These are phyloP conservation scores for Sporothrix luriei DNA, from an alignment of 2,329 filamentous ascomycete genomes.

Conservation along the genomic window DNA sequence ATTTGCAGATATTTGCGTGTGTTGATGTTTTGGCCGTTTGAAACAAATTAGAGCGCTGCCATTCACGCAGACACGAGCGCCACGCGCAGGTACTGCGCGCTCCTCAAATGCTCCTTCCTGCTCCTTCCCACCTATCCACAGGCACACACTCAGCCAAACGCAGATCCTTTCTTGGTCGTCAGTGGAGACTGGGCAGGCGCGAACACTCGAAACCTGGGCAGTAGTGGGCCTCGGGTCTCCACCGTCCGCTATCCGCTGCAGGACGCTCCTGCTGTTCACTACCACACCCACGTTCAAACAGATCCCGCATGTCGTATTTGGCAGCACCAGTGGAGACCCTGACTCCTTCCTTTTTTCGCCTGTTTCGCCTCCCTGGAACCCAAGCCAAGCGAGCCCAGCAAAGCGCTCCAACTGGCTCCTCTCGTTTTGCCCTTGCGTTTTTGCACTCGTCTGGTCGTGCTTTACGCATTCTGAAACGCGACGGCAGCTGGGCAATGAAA, in stretches of 20 bases:
- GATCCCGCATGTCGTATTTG: neutral
- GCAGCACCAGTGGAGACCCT: neutral
- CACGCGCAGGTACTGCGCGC: constrained; percentile 8
- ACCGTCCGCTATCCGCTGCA: constrained; percentile 4
- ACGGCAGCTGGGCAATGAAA: neutral
- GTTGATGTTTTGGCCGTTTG: constrained; percentile 5
- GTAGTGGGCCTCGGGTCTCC: constrained; percentile 19
- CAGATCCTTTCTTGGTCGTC: constrained; percentile 19
- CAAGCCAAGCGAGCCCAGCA: neutral
- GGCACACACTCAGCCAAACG: constrained; percentile 16
- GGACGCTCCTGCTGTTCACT: neutral
- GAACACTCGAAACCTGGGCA: constrained; percentile 17
- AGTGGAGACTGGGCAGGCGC: constrained; percentile 21
- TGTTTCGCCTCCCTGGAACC: neutral
- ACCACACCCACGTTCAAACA: constrained; percentile 5
- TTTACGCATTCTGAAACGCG: constrained; percentile 23
- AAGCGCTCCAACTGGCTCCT: neutral
- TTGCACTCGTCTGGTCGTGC: constrained; percentile 13
- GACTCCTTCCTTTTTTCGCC: constrained; percentile 1
- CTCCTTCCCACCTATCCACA: too few species aligned
- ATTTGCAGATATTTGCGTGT: neutral
- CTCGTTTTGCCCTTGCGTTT: constrained; percentile 2
- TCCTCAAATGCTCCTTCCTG: neutral
- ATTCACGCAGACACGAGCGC: constrained; percentile 12
- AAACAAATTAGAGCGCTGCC: constrained; percentile 14